Conservation (phyloP, 768 basidiomycete species). For the Paxillus rubicundulus region DNA sequence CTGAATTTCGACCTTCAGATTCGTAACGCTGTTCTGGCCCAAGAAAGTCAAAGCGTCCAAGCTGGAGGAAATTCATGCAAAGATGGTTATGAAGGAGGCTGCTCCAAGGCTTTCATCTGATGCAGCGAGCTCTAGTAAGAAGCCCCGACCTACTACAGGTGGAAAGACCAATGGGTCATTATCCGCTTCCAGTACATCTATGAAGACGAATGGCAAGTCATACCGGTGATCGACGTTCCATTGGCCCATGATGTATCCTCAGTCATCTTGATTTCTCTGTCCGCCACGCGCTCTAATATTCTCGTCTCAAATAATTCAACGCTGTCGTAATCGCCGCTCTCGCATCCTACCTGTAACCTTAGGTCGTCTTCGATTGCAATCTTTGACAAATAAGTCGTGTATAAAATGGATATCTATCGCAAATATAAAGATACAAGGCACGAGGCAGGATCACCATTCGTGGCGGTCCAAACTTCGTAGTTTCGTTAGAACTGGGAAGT, state of each 20-base stretch:
- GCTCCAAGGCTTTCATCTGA: slow-evolving; percentile 60
- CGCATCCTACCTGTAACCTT: slow-evolving; percentile 24
- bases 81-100: slow-evolving; percentile 90
- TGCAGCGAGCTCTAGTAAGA: slow-evolving; percentile 46
- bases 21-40: slow-evolving; percentile 96
- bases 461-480: neutral
- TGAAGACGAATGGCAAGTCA: slow-evolving; percentile 60
- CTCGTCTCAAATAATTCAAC: slow-evolving; percentile 24
- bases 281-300: slow-evolving; percentile 16
- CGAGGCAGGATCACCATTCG: neutral
- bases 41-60: slow-evolving; percentile 94
- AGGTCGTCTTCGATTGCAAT: slow-evolving; percentile 16
- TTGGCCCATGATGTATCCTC: slow-evolving; percentile 3
- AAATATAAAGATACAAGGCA: slow-evolving; percentile 1
- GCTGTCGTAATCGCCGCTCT: slow-evolving; percentile 29
- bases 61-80: slow-evolving; percentile 91
- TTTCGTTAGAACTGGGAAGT: neutral
- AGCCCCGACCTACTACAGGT: slow-evolving; percentile 49
- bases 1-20: slow-evolving; percentile 45
- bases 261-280: slow-evolving; percentile 20
- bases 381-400: slow-evolving; percentile 7
- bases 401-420: slow-evolving; percentile 13
- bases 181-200: slow-evolving; percentile 41
- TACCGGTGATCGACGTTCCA: slow-evolving; percentile 44
- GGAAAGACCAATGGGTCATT: slow-evolving; percentile 54